Evolutionary conservation across 148 eudicot species (phyloP), one percentile per base, ranked within the genome.

Genomic region (Simmondsia chinensis): DNA sequence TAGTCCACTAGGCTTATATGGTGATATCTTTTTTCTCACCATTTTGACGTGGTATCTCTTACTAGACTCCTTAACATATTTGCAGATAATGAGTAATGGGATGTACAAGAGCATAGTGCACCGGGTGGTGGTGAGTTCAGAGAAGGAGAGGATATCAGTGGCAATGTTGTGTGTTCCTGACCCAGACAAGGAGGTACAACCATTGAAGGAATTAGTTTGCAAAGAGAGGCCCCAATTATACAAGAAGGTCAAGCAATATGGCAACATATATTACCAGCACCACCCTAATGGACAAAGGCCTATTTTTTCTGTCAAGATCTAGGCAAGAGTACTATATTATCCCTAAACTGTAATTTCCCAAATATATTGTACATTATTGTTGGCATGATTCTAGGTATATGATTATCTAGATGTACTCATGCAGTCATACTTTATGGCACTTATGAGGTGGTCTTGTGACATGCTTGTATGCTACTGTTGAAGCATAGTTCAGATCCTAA

Each of bases 11-110:
- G 17, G 7, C 5, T 48, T 29, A 13, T 15, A 33, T 34, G 5
- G 9, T 14, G 7, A n/a, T 17, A n/a, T 39, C 4, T 15, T 24
- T 5, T 11, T 7, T 17, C 4, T 19, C 12, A 12, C 24, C 17
- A 6, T 38, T 9, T 25, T 52, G 27, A 13, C 1, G 35, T 7
- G 25, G 8, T 28, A 37, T 0, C 1, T 10, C 4, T 7, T 13
- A 35, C 3, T 9, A 8, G 15, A n/a, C 36, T 14, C n/a, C 20
- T 15, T 8, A 8, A 9, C 4, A 30, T 27, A 15, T 3, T 7
- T 48, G 63, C 56, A 72, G 72, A 66, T 66, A 33, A 57, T 65
- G 68, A 65, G 68, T 12, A 71, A 65, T 13, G 68, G 76, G 4
- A 43, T 61, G 43, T 34, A 60, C 48, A 62, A 66, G 56, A 72